Percentiles rank a stretch among this genome's conserved stretches.
Evolutionary conservation across 176 grass and related monocot species (phyloP).

Genomic region (Tillandsia fasciculata): DNA sequence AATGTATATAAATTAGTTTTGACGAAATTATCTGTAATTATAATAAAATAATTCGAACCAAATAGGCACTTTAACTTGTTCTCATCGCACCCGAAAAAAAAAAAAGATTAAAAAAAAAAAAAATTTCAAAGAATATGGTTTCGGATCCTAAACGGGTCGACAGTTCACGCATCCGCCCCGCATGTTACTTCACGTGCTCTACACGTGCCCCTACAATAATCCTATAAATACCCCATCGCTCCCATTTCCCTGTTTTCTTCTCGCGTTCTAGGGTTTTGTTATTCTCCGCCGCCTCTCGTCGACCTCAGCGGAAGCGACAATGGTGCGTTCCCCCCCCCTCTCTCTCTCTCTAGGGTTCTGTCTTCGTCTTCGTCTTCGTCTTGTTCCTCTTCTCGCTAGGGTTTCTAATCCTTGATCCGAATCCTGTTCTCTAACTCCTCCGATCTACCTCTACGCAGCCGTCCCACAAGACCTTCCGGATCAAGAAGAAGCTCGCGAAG

Average conservation of each 20-base stretch:
- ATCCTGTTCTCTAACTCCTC: too few species aligned
- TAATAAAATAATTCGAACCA: too few species aligned
- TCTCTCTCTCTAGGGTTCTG: not conserved
- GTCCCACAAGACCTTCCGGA: conserved; percentile 34
- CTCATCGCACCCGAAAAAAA: too few species aligned
- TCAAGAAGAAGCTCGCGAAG: conserved; percentile 38
- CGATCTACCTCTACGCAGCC: conserved; percentile 5
- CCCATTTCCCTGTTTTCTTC: not conserved
- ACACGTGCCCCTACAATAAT: not conserved
- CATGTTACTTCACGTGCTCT: not conserved
- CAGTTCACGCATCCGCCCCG: too few species aligned
- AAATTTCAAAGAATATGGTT: too few species aligned
- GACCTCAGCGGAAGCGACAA: not conserved
- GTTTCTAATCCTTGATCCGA: not conserved
- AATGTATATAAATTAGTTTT: too few species aligned
- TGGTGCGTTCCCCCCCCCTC: not conserved
- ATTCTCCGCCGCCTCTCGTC: not conserved
- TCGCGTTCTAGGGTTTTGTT: not conserved
- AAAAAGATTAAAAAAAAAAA: too few species aligned
- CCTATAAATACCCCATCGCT: not conserved
- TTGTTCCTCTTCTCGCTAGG: not conserved
- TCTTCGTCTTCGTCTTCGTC: not conserved
- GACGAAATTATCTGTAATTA: too few species aligned
- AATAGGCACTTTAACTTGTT: too few species aligned
- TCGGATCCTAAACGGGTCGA: too few species aligned